These are phyloP conservation scores for Kuraishia capsulata DNA, from an alignment of 805 yeast genomes.

Conservation along the genomic window DNA sequence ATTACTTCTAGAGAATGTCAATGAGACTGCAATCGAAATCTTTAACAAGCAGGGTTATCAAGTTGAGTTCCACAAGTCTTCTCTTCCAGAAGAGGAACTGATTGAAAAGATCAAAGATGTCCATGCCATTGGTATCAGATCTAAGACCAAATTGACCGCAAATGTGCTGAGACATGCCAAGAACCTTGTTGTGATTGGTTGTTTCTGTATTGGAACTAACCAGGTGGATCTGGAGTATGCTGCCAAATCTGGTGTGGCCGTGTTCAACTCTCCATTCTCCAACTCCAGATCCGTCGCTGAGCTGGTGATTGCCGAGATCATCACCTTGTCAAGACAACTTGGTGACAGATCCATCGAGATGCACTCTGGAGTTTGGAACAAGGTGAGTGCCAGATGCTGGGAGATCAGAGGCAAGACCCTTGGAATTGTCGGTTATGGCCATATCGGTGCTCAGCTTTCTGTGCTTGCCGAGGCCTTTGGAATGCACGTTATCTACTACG, in stretches of 20 bases:
- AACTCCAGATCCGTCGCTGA: constrained; percentile 98
- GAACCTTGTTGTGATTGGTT: constrained; percentile 85
- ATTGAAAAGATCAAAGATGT: constrained; percentile 89
- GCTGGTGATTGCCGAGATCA: constrained; percentile 90
- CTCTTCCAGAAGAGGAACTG: constrained; percentile 86
- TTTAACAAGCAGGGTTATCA: constrained; percentile 90
- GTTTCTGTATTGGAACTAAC: constrained; percentile 99
- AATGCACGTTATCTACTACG: constrained; percentile 92
- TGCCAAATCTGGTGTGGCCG: constrained; percentile 89
- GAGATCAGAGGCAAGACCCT: constrained; percentile 97
- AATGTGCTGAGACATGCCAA: constrained; percentile 77
- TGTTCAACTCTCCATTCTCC: constrained; percentile 96
- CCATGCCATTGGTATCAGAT: constrained; percentile 96
- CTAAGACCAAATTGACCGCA: constrained; percentile 84
- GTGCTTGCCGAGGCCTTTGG: constrained; percentile 97
- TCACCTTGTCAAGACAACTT: constrained; percentile 88
- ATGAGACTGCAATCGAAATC: constrained; percentile 82
- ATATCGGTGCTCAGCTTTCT: constrained; percentile 94
- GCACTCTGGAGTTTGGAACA: constrained; percentile 97
- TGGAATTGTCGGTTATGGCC: constrained; percentile 97
- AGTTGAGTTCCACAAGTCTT: constrained; percentile 86
- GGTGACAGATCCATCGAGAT: constrained; percentile 95
- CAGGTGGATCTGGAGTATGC: constrained; percentile 93
- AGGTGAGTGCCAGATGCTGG: constrained; percentile 93
- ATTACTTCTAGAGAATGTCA: constrained; percentile 85